Evolutionary conservation across 2,329 filamentous ascomycete genomes (phyloP).

Genomic region (Sporothrix sp.): DNA sequence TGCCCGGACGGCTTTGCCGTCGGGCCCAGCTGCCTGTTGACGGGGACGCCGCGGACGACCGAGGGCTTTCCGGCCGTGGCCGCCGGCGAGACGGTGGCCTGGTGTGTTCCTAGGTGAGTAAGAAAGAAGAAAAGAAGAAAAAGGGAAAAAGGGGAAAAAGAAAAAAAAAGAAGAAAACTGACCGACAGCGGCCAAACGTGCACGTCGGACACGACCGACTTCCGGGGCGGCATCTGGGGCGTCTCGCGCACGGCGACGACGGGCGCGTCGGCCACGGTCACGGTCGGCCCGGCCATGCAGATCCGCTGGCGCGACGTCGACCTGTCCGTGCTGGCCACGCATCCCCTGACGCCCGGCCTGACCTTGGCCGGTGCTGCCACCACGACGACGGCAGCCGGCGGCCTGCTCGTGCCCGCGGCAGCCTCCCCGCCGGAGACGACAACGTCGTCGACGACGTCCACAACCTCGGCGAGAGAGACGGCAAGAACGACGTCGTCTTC

Average conservation of each 20-base stretch:
- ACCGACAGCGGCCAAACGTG: constrained; percentile 29
- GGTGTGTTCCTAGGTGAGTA: constrained; percentile 22
- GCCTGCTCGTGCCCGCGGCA: no score
- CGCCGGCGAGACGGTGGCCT: constrained; percentile 18
- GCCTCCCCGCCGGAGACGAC: no score
- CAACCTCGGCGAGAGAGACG: no score
- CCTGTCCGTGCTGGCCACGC: constrained; percentile 26
- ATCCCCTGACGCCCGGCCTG: constrained; percentile 28
- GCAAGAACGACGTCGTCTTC: no score
- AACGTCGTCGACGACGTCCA: no score
- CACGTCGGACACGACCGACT: constrained; percentile 32
- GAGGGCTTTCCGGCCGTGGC: constrained; percentile 17
- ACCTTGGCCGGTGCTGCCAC: constrained; percentile 16
- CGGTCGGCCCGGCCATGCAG: constrained; percentile 30
- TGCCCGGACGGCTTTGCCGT: constrained; percentile 30
- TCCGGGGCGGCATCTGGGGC: constrained; percentile 31
- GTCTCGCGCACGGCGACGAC: constrained; percentile 20
- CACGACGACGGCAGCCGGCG: no score
- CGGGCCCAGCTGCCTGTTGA: constrained; percentile 23
- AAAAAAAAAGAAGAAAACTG: no score
- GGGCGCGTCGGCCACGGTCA: constrained; percentile 18
- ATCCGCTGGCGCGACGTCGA: constrained; percentile 30
- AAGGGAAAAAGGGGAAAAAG: no score
- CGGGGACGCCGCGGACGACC: constrained; percentile 6
- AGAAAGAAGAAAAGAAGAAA: no score